These are phyloP conservation scores for Teunomyces atbi DNA, from an alignment of 805 yeast species.

Conservation along the genomic window DNA sequence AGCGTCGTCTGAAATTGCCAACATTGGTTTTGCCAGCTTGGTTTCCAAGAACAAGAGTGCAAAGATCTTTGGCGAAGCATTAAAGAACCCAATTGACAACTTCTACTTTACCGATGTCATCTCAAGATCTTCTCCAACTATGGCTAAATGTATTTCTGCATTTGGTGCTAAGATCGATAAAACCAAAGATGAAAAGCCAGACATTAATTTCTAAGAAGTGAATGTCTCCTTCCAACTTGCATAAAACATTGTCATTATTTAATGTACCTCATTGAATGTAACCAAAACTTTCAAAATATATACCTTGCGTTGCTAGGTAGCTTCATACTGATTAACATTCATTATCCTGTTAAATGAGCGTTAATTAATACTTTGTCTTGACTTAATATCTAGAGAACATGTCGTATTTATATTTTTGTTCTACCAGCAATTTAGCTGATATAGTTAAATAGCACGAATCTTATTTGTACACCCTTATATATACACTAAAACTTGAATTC, in stretches of 20 bases:
- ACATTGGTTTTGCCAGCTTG: conserved; percentile 53
- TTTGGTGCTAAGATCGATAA: conserved; percentile 68
- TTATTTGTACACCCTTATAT: neutral
- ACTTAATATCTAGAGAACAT: conserved; percentile 4
- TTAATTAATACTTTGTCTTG: conserved; percentile 1
- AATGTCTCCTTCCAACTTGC: conserved; percentile 8
- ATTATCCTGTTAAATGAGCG: neutral
- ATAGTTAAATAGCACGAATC: conserved; percentile 3
- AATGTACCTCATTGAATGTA: conserved; percentile 2
- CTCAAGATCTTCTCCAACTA: conserved; percentile 83
- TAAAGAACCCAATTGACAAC: conserved; percentile 74
- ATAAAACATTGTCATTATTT: conserved; percentile 10
- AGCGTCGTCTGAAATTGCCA: conserved; percentile 54
- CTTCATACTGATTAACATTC: conserved; percentile 2
- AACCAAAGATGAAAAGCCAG: conserved; percentile 47
- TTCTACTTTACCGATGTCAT: conserved; percentile 87
- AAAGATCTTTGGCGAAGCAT: conserved; percentile 40
- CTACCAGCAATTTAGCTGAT: neutral
- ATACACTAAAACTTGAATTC: conserved; percentile 9
- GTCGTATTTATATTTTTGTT: conserved; percentile 4
- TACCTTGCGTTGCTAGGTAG: conserved; percentile 1
- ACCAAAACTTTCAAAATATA: conserved; percentile 1
- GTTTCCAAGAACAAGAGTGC: conserved; percentile 39
- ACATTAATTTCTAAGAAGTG: conserved; percentile 29
- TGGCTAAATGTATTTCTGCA: conserved; percentile 80